phyloP scores from a whole-genome alignment of 2,329 filamentous ascomycete genomes.

The Pseudogymnoascus sp. region DNA sequence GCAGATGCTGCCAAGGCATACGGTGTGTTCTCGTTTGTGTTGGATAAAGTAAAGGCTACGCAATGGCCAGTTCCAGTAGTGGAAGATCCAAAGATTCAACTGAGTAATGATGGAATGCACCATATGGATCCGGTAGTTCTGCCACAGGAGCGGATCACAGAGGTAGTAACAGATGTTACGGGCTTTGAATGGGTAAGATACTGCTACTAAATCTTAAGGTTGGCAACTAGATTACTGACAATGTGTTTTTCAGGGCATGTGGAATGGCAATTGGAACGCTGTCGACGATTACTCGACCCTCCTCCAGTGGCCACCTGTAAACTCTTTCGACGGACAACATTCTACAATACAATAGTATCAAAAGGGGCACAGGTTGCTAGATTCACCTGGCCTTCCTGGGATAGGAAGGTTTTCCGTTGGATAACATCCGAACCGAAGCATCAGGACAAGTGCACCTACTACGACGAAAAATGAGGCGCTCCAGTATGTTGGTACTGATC shows the following conservation, averaged over 20 bases:
- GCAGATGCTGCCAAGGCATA: constrained; percentile 15
- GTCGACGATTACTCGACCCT: constrained; percentile 3
- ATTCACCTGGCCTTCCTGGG: background rate
- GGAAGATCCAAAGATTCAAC: background rate
- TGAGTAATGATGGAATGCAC: background rate
- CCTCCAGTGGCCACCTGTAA: background rate
- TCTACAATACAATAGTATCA: background rate
- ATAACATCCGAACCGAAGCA: background rate
- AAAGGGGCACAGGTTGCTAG: background rate
- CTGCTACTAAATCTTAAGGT: background rate
- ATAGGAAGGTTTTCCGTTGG: background rate
- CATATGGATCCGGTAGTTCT: background rate
- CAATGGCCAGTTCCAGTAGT: background rate
- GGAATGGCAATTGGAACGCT: constrained; percentile 1
- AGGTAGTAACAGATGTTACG: background rate
- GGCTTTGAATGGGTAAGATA: constrained; percentile 6
- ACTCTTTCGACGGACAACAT: background rate
- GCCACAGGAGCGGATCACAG: background rate
- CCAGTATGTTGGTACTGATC: background rate
- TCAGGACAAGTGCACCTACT: background rate
- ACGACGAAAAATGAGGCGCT: background rate
- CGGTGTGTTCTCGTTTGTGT: constrained; percentile 16
- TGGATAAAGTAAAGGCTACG: constrained; percentile 10
- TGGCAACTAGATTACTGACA: background rate
- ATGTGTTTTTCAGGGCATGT: background rate